Evolutionary conservation across 1,139 yeast genomes (phyloP).

Genomic region (Pichia cactophila): DNA sequence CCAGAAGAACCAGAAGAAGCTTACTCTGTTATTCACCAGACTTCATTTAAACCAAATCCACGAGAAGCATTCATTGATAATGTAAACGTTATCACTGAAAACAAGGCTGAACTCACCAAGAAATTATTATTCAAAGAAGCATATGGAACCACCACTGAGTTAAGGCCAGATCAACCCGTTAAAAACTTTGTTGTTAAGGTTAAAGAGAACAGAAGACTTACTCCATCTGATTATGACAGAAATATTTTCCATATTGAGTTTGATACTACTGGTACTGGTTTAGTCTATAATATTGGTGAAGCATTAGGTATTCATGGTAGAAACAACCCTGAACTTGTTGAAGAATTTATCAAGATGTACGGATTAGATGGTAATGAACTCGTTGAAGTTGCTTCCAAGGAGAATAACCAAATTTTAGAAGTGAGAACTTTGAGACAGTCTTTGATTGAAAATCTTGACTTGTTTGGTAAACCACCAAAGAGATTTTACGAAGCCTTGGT

Average conservation of each 20-base stretch:
- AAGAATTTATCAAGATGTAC: constrained; percentile 60
- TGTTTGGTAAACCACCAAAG: constrained; percentile 95
- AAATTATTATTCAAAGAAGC: constrained; percentile 79
- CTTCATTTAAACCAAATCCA: constrained; percentile 55
- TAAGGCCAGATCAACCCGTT: constrained; percentile 89
- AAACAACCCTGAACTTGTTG: constrained; percentile 60
- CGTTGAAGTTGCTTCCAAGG: constrained; percentile 67
- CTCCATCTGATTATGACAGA: constrained; percentile 88
- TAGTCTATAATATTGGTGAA: constrained; percentile 91
- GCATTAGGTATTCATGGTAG: constrained; percentile 95
- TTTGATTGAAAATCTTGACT: constrained; percentile 70
- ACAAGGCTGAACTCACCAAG: constrained; percentile 55
- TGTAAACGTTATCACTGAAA: constrained; percentile 27
- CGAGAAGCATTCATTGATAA: constrained; percentile 41
- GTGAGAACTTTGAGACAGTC: constrained; percentile 78
- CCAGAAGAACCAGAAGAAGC: constrained; percentile 25
- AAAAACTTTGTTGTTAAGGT: constrained; percentile 84
- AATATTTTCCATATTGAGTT: constrained; percentile 96
- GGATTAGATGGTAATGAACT: constrained; percentile 58
- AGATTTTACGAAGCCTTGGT: constrained; percentile 83
- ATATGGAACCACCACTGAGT: constrained; percentile 42
- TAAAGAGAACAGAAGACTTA: constrained; percentile 83
- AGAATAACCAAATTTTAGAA: constrained; percentile 51
- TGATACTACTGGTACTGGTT: constrained; percentile 83
- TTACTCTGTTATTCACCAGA: constrained; percentile 36